phyloP scores from a whole-genome alignment of 1,139 yeast genomes.

The Nadsonia commutata region DNA sequence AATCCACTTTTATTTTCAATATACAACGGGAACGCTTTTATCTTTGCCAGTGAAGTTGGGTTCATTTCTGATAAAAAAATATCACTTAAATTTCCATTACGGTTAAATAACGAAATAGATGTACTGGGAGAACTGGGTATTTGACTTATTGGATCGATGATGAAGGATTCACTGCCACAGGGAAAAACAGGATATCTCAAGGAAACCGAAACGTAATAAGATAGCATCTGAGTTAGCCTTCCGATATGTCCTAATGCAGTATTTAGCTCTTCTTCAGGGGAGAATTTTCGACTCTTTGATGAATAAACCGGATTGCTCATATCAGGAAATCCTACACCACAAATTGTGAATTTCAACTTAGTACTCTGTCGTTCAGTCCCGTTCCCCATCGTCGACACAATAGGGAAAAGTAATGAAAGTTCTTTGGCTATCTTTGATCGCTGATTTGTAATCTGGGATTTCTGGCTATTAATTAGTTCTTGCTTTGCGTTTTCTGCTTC shows the following conservation, averaged over 20 bases:
- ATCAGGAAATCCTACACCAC: background rate
- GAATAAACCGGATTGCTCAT: background rate
- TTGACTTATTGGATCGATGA: background rate
- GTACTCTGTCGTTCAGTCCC: background rate
- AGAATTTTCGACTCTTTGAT: background rate
- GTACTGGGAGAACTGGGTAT: background rate
- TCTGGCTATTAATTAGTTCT: background rate
- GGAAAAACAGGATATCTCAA: background rate
- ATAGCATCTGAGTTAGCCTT: background rate
- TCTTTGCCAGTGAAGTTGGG: background rate
- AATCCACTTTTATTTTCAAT: background rate
- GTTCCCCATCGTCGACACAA: background rate
- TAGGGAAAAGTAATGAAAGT: background rate
- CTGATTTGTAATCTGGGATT: background rate
- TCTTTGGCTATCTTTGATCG: background rate
- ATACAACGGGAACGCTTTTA: background rate
- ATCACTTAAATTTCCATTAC: background rate
- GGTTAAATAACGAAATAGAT: background rate
- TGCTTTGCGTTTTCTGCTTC: background rate
- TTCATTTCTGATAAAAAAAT: background rate
- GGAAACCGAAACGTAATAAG: background rate
- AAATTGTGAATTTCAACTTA: background rate
- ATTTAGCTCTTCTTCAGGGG: background rate
- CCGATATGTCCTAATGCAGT: background rate
- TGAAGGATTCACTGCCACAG: background rate